Conservation (phyloP, 768 basidiomycete species). For the Favolaschia claudopus region DNA sequence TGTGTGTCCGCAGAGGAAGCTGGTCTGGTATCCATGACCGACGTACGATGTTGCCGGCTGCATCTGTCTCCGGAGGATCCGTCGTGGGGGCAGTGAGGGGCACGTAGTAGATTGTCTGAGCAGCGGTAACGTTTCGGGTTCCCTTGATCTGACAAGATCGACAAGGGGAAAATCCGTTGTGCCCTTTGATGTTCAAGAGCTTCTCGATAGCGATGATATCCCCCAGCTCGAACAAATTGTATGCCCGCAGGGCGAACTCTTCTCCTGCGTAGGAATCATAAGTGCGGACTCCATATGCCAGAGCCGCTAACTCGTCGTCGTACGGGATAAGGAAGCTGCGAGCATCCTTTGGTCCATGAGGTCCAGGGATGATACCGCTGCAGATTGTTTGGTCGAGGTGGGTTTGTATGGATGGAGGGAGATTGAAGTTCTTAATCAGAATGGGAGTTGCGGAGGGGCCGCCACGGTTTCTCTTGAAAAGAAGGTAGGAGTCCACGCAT, state of each 20-base stretch:
- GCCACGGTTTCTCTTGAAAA: constrained; percentile 40
- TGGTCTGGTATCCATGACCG: constrained; percentile 22
- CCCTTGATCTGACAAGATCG: constrained; percentile 41
- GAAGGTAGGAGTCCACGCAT: constrained; percentile 50
- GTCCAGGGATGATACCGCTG: constrained; percentile 44
- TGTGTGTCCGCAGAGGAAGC: constrained; percentile 32
- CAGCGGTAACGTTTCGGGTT: constrained; percentile 9
- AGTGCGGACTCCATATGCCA: not conserved
- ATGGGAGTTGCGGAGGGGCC: constrained; percentile 48
- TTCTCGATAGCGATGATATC: constrained; percentile 44
- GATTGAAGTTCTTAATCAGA: constrained; percentile 49
- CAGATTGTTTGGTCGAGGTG: constrained; percentile 36
- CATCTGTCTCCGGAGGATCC: not conserved
- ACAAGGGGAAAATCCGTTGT: constrained; percentile 44
- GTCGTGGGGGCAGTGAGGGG: constrained; percentile 24
- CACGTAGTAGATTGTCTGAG: constrained; percentile 32
- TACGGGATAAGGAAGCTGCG: not conserved
- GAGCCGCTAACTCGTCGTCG: not conserved
- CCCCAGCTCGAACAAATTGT: constrained; percentile 35
- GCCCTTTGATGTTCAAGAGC: constrained; percentile 43
- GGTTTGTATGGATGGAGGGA: constrained; percentile 39
- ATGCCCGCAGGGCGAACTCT: constrained; percentile 21
- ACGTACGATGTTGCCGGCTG: too few relatives aligned
- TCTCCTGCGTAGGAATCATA: not conserved
- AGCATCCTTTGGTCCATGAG: constrained; percentile 28